Base-by-base conservation (phyloP, 75 land plant species). In the Chamaecyparis obtusa region DNA sequence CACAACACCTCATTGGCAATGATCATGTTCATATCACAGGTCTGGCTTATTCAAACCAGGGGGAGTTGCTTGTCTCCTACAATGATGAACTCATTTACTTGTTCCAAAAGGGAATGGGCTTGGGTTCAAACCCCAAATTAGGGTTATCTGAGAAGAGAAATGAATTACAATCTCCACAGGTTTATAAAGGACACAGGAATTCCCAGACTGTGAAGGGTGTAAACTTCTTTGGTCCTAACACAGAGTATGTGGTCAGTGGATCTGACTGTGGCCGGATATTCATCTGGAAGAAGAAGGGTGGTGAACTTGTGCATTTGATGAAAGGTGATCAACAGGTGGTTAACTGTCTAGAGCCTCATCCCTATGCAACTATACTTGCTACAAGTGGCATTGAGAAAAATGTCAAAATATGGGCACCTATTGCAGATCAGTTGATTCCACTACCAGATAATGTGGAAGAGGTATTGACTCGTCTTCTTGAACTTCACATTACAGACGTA, bases 11-110 rank as follows among this genome's bases (percentile, higher is more conserved):
- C 72, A 86, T 92, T 36, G 92, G 90, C n/a, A 84, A 85, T 86
- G 87, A 87, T 43, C 69, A 91, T 51, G 93, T 92, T 46, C 90
- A 90, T 88, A 95, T 95, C 41, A 96, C 98, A 17, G 97, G 94
- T 54, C 86, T 96, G 13, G 96, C 95, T 35, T 96, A 91, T 84
- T 96, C 98, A 36, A 87, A 89, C 43, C 87, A 92, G 71, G 93
- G 92, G 75, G 98, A 96, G 89, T 86, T 96, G 55, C 95, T 96
- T n/a, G 93, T 96, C 33, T 95, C 98, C 36, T 96, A 96, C 89
- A 95, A 93, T 86, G 95, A 96, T 82, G 98, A 96, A 90, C 91
- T 92, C 21, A 89, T 95, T 55, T 96, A 96, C 86, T 86, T 93
- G 49, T 96, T 96, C 86, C 92, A 93, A 19, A 93, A 92, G 48